These are phyloP conservation scores for Penicillium cinerascens DNA, from an alignment of 495 filamentous ascomycete genomes.

Conservation along the genomic window DNA sequence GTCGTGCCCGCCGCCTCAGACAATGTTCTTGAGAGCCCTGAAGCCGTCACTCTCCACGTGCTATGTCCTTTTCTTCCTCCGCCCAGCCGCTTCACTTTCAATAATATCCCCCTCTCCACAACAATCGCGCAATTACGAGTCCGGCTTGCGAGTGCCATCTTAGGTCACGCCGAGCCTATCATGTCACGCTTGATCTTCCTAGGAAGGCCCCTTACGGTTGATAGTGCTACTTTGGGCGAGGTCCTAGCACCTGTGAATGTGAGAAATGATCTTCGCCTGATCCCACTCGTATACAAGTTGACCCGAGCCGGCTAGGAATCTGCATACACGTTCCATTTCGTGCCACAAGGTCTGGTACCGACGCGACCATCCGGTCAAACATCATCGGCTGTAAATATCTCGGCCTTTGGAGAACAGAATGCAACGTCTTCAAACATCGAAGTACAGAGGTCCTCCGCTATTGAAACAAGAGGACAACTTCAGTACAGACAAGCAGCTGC, in stretches of 20 bases:
- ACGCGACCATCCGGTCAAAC: background rate
- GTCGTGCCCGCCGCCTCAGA: background rate
- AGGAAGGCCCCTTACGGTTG: constrained; percentile 55
- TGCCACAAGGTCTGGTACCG: background rate
- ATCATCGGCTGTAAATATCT: background rate
- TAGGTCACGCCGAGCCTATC: constrained; percentile 47
- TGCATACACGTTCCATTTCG: background rate
- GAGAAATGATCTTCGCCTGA: background rate
- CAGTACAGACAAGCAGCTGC: no score
- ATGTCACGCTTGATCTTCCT: constrained; percentile 65
- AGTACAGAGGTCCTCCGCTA: no score
- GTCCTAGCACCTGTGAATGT: constrained; percentile 39
- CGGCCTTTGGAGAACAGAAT: background rate
- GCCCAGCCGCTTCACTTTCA: background rate
- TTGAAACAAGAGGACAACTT: no score
- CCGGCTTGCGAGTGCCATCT: constrained; percentile 54
- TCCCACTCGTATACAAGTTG: background rate
- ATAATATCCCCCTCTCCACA: constrained; percentile 46
- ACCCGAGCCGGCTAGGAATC: background rate
- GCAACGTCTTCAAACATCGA: no score
- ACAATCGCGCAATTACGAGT: constrained; percentile 60
- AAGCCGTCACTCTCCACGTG: constrained; percentile 50
- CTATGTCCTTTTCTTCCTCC: constrained; percentile 58
- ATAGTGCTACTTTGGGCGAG: constrained; percentile 52
- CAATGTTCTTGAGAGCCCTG: background rate